Evolutionary conservation across 176 grass and related monocot genomes (phyloP).

Genomic region (Ensete ventricosum): DNA sequence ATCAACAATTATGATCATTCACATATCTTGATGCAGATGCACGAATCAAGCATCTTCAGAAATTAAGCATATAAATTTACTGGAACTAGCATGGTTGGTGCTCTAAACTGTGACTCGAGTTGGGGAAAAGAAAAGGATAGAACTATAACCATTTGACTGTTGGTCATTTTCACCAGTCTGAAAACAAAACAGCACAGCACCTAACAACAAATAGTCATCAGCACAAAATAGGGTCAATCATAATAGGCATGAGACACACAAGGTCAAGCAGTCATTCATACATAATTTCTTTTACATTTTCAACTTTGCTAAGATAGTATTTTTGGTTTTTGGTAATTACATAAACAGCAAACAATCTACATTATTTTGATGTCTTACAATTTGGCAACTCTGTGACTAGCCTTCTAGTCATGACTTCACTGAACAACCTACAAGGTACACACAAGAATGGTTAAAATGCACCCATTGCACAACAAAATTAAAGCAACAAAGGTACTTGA

Average conservation of each 20-base stretch:
- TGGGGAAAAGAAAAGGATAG: not conserved
- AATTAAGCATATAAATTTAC: not conserved
- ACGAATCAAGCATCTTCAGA: no score
- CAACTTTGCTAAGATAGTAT: not conserved
- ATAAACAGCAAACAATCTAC: not conserved
- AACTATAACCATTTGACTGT: not conserved
- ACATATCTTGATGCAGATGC: not conserved
- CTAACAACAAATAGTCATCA: not conserved
- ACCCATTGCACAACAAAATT: no score
- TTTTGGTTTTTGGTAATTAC: not conserved
- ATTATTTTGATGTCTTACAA: no score
- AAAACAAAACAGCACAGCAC: not conserved
- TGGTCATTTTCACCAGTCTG: not conserved
- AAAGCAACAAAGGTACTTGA: no score
- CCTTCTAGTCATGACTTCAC: no score
- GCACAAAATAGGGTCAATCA: not conserved
- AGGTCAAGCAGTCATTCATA: not conserved
- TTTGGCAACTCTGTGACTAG: no score
- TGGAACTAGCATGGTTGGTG: not conserved
- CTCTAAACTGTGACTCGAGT: not conserved
- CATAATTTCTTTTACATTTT: not conserved
- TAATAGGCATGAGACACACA: no score
- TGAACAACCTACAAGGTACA: no score
- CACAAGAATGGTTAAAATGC: no score
- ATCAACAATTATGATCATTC: not conserved